Evolutionary conservation across 768 basidiomycete genomes (phyloP), one percentile per base, ranked within the genome.

Genomic region (Auriculariales sp.): DNA sequence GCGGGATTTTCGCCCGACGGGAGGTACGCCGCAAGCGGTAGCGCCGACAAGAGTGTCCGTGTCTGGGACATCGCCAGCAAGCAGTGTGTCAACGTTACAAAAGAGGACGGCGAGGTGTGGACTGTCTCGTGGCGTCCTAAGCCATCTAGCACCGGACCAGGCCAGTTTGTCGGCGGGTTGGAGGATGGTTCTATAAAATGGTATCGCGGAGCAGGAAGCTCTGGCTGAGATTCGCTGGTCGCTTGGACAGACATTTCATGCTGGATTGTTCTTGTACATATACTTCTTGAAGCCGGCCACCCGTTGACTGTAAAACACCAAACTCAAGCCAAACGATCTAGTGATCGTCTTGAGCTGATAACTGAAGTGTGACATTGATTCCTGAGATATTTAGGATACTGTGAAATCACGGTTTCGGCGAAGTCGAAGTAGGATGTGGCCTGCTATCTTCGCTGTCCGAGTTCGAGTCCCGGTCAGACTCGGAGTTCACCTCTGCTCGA

Each of bases 31-130:
- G 71, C 87, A 15, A 89, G 86, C 50, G 89, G 90, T 86, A 89
- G 61, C 52, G 73, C 65, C 7, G 89, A 92, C 63, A 86, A 83
- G 63, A 81, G 78, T 1, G 78, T 88, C 54, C 89, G 88, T 58
- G 77, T 91, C 6, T 92, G 89, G 89, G 89, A 92, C 57, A 73
- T 90, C 48, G 74, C 71, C 3, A 74, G 84, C 4, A 78, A 85
- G 4, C 68, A 79, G 1, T 77, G 78, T 10, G 85, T 90, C 17
- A 84, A 81, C 19, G 89, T 85, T 0, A 69, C 83, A 4, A 77
- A 83, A 59, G 86, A 89, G 49, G 75, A 75, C 1, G 81, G 81
- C 19, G 86, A 89, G 57, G 83, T 91, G 1, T 91, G 88, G 88
- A 71, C 77, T 12, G 83, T 89, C 2, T 78, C 82, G 4, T 90